Evolutionary conservation across 164 flowering plant genomes (phyloP), one percentile per base, ranked within the genome.

Genomic region (Houttuynia cordata): DNA sequence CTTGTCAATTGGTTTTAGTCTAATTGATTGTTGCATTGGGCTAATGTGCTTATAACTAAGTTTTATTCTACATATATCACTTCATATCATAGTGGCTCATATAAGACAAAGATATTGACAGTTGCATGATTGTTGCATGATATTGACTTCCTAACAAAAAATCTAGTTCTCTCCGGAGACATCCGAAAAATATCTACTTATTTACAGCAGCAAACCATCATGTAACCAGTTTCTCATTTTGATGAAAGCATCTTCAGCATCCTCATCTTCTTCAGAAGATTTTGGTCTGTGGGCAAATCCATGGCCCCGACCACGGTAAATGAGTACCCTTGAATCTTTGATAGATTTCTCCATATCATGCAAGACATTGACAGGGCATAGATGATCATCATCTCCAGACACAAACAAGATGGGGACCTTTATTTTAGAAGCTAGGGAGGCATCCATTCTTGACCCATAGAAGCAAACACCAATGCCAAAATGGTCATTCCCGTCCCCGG

Each of bases 221-320:
- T 77, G 61, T 55, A 91, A 54, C 94, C 96, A 88, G 62, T 79
- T 81, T 79, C 87, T 88, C 87, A 82, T 69, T 40, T 76, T 13
- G 39, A 52, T 1, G 57, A 91, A 83, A 20, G 94, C 97, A 54
- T 77, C 64, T 55, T 91, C 96, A 47, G 97, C 97, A 76, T 86
- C 96, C 58, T 17, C 70, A 74, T 91, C 97, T 61, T 86, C 97
- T 73, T 91, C 94, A 0, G 80, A 64, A 56, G 92, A 78, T 61
- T 68, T 67, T 0, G 97, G 96, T 45, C 94, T 73, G 65, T 91
- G 97, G 1, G 74, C 96, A 66, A 91, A 91, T 18, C 83, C 96
- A 67, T 91, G 97, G 18, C 92, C 92, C 68, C 90, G 83, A 23
- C 84, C 96, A 60, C 76, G 47, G 51, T 83, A 91, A 19, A 88